phyloP scores from a whole-genome alignment of 805 yeast genomes.

The Candida pini region DNA sequence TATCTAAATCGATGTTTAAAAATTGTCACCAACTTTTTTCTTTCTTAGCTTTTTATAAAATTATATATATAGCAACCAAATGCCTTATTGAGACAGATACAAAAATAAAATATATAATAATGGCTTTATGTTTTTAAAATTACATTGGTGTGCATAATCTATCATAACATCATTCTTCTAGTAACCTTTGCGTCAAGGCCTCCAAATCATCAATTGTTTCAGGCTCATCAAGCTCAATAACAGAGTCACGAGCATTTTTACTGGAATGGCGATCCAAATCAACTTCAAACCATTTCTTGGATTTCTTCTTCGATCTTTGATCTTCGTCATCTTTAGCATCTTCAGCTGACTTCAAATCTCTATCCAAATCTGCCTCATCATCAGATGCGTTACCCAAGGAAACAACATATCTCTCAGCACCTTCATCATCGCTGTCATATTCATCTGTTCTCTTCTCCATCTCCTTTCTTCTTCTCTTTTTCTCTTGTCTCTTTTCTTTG shows the following conservation, averaged over 20 bases:
- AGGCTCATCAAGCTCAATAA: constrained; percentile 80
- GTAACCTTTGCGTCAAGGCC: constrained; percentile 62
- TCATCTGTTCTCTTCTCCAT: constrained; percentile 52
- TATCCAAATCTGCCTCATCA: constrained; percentile 34
- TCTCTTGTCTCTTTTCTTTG: constrained; percentile 73
- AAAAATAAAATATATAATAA: too few species aligned
- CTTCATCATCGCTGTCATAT: constrained; percentile 28
- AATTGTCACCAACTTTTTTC: neutral
- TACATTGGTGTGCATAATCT: neutral
- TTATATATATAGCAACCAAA: neutral
- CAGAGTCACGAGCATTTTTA: constrained; percentile 25
- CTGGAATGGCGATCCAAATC: constrained; percentile 19
- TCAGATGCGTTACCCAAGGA: constrained; percentile 20
- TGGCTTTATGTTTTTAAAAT: too few species aligned
- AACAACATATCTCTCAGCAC: constrained; percentile 25
- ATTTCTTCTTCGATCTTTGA: constrained; percentile 28
- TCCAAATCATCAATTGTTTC: constrained; percentile 91
- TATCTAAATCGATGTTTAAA: neutral
- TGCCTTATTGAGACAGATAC: too few species aligned
- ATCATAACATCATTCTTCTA: constrained; percentile 16
- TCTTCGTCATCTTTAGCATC: constrained; percentile 33
- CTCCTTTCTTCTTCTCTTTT: constrained; percentile 85
- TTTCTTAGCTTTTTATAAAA: neutral
- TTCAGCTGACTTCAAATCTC: constrained; percentile 37
- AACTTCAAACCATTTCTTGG: constrained; percentile 46